phyloP scores from a whole-genome alignment of 75 land plant species.

The Ceratopteris richardii region DNA sequence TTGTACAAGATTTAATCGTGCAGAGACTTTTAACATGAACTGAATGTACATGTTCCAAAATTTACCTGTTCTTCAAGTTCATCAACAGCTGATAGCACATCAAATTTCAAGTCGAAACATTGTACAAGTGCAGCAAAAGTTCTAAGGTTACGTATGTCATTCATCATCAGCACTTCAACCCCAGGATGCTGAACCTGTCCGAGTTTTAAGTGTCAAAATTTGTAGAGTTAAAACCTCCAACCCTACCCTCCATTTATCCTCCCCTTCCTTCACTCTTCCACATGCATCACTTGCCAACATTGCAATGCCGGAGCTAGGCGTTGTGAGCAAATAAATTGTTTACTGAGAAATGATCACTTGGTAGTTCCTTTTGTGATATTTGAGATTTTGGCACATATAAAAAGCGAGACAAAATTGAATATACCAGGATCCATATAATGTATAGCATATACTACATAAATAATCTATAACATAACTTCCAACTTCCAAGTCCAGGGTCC shows the following conservation, averaged over 20 bases:
- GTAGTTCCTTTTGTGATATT: too few relatives aligned
- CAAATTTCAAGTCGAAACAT: constrained; percentile 82
- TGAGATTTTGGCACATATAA: too few relatives aligned
- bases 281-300: neutral
- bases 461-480: neutral
- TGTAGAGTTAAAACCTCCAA: too few relatives aligned
- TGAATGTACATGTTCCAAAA: too few relatives aligned
- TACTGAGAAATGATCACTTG: too few relatives aligned
- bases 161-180: constrained; percentile 81
- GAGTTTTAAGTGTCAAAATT: too few relatives aligned
- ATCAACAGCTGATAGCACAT: constrained; percentile 65
- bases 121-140: constrained; percentile 76
- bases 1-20: too few relatives aligned
- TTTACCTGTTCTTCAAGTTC: constrained; percentile 91
- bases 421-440: neutral
- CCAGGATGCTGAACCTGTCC: constrained; percentile 99
- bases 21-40: too few relatives aligned
- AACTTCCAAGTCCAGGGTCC: too few relatives aligned
- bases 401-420: too few relatives aligned
- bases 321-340: too few relatives aligned
- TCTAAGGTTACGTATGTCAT: constrained; percentile 85
- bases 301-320: neutral
- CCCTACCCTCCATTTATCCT: neutral
- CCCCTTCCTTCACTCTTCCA: neutral
- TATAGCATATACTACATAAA: constrained; percentile 1